Percentiles rank a stretch among this genome's conserved stretches.
Conservation (phyloP, 2,329 filamentous ascomycete species). For the Colletotrichum sp. region DNA sequence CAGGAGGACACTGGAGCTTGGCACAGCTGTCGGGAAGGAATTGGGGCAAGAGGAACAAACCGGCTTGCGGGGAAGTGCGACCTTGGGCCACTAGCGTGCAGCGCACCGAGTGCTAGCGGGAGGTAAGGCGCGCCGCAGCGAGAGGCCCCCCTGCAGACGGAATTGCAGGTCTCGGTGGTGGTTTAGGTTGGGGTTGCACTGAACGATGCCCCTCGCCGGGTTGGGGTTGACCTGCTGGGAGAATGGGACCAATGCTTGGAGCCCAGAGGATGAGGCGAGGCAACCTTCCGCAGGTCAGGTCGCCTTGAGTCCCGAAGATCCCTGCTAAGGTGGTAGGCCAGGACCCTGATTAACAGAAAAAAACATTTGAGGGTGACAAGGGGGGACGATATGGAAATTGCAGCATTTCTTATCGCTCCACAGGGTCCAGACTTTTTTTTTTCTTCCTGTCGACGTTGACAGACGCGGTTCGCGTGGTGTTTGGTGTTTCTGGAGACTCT, state of each 20-base stretch:
- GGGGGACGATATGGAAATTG: neutral
- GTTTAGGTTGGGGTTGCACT: constrained; percentile 4
- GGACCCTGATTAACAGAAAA: constrained; percentile 11
- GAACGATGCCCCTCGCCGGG: neutral
- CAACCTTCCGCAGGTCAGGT: neutral
- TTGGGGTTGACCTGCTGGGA: neutral
- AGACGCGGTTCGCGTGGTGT: neutral
- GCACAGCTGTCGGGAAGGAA: neutral
- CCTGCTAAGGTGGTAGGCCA: constrained; percentile 1
- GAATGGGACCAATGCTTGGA: neutral
- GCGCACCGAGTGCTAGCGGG: neutral
- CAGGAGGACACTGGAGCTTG: constrained; percentile 4
- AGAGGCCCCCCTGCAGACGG: constrained; percentile 1
- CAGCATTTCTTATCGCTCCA: neutral
- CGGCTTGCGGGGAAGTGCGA: constrained; percentile 17
- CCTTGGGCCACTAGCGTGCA: constrained; percentile 9
- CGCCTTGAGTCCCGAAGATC: neutral
- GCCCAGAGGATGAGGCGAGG: neutral
- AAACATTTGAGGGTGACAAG: neutral
- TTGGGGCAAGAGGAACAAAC: neutral
- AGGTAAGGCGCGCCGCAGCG: neutral
- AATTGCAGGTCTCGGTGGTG: neutral
- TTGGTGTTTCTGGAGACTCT: neutral
- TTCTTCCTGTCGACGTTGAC: neutral
- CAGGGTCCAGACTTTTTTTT: neutral